Evolutionary conservation across 305 asterid species (phyloP), one percentile per base, ranked within the genome.

Genomic region (Rubia peregrina): DNA sequence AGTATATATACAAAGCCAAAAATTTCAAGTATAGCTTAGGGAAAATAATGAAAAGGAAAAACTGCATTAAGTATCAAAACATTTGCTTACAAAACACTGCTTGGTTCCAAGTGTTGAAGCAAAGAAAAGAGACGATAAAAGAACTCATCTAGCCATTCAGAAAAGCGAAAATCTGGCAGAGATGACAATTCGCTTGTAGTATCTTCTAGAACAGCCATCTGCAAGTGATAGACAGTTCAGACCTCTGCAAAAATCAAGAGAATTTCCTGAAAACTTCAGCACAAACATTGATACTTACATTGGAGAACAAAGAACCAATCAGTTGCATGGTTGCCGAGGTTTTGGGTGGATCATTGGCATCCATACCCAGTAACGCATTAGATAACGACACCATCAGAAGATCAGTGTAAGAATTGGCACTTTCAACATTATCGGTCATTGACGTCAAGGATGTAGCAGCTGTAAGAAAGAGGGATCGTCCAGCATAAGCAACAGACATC

Each of bases 341-440:
- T 85, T 95, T 95, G 41, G 99, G 99, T 71, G 99, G 99, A 83
- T 95, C 99, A 81, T 95, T 95, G 82, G 99, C 99, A 86, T 95
- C 99, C 87, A 95, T 88, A 66, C 99, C 99, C 81, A 90, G 96
- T 76, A 95, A 85, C 69, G 99, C 89, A 69, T 91, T 95, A 62
- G 97, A 89, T 73, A 95, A 81, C 24, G 99, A 89, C 77, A 90
- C 81, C 88, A 83, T 86, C 81, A 95, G 80, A 67, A 95, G 91
- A 83, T 91, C 98, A 85, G 85, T 77, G 82, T 76, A 86, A 73
- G 95, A 81, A 86, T 79, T 85, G 73, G 84, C 70, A 74, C 82
- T 86, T 69, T 68, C 80, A 80, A 30, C 86, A 78, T 65, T 73
- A 68, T 76, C 83, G 74, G 83, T 76, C 71, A 83, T 80, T 79